phyloP scores from a whole-genome alignment of 108 stramenopile species.

The Epithemia pelagica region DNA sequence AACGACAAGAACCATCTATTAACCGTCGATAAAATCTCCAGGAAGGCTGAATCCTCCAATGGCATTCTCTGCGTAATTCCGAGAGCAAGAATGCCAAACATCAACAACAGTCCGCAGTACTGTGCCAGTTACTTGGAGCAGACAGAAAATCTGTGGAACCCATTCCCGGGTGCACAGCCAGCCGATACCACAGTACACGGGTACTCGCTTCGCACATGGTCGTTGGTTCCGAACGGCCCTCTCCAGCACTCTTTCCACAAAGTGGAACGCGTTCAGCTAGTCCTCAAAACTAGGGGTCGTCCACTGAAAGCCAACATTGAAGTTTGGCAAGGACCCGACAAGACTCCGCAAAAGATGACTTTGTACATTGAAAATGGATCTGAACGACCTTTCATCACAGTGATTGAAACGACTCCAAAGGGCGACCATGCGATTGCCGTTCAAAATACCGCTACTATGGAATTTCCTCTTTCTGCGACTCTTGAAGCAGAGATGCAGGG shows the following conservation, averaged over 20 bases:
- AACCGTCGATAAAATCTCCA: neutral
- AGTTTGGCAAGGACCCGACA: constrained; percentile 48
- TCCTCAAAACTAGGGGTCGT: constrained; percentile 43
- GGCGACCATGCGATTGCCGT: constrained; percentile 67
- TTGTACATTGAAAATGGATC: constrained; percentile 62
- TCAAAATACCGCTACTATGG: constrained; percentile 65
- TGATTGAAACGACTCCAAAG: constrained; percentile 63
- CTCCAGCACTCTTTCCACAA: neutral
- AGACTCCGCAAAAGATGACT: constrained; percentile 36
- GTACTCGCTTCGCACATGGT: constrained; percentile 41
- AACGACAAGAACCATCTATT: too few species aligned
- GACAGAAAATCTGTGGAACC: too few species aligned
- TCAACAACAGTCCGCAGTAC: too few species aligned
- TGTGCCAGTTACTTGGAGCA: too few species aligned
- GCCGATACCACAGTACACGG: constrained; percentile 24
- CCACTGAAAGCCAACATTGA: constrained; percentile 48
- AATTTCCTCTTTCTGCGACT: constrained; percentile 65
- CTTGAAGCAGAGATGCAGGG: constrained; percentile 48
- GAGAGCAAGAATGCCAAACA: neutral
- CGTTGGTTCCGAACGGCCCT: constrained; percentile 23
- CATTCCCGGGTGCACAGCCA: too few species aligned
- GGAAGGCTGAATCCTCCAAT: neutral
- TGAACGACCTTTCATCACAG: constrained; percentile 54
- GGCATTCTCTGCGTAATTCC: neutral
- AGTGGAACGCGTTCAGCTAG: constrained; percentile 20